Evolutionary conservation across 2,329 filamentous ascomycete species (phyloP).

Genomic region (Diaporthe citrichinensis): DNA sequence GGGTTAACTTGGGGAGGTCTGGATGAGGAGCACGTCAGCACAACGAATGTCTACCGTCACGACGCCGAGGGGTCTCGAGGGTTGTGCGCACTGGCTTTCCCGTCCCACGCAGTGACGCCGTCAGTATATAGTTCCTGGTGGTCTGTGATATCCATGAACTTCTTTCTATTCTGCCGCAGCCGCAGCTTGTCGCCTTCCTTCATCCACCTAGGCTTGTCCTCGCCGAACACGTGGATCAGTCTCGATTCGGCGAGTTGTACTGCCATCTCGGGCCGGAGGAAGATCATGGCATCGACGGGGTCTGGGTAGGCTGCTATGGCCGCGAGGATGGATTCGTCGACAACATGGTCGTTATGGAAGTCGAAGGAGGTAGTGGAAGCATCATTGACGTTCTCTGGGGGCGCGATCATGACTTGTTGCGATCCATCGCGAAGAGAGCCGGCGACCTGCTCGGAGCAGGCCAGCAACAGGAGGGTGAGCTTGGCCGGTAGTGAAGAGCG

Average conservation of each 20-base stretch:
- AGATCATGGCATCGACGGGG: slow-evolving; percentile 37
- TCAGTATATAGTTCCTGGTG: slow-evolving; percentile 63
- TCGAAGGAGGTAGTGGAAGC: background rate
- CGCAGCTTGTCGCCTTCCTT: slow-evolving; percentile 82
- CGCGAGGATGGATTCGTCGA: slow-evolving; percentile 35
- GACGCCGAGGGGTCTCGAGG: background rate
- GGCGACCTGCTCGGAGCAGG: slow-evolving; percentile 28
- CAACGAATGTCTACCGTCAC: background rate
- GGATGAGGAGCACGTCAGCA: background rate
- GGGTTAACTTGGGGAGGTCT: slow-evolving; percentile 54
- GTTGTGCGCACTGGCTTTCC: slow-evolving; percentile 49
- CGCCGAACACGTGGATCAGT: slow-evolving; percentile 75
- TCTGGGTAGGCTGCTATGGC: slow-evolving; percentile 31
- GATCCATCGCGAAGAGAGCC: slow-evolving; percentile 28
- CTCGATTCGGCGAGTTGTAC: slow-evolving; percentile 57
- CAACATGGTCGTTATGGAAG: background rate
- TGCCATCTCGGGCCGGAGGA: slow-evolving; percentile 38
- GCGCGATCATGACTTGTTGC: slow-evolving; percentile 36
- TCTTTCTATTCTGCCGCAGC: slow-evolving; percentile 74
- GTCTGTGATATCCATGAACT: slow-evolving; percentile 82
- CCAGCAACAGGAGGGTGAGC: slow-evolving; percentile 26
- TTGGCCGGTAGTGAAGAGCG: slow-evolving; percentile 19
- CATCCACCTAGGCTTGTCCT: slow-evolving; percentile 74
- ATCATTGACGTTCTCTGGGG: background rate
- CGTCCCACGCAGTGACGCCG: slow-evolving; percentile 43